A percentile compares a stretch with the other conserved stretches of the same genome.
phyloP scores from a whole-genome alignment of 2,329 filamentous ascomycete genomes.

The Setomelanomma holmii region DNA sequence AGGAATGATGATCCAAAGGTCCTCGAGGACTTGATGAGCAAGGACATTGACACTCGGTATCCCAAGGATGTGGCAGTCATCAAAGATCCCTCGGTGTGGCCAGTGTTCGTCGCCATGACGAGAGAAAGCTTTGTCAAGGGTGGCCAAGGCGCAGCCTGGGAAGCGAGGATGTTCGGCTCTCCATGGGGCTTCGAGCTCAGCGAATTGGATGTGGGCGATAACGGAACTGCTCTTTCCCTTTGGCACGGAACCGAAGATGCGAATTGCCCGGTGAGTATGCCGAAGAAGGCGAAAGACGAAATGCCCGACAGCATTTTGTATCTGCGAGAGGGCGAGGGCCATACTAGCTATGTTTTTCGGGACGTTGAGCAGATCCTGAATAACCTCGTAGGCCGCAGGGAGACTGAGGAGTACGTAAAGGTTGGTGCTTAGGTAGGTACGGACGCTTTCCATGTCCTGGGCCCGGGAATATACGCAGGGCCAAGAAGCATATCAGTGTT shows the following conservation, averaged over 20 bases:
- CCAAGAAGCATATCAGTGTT: no score
- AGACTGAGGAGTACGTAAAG: conserved; percentile 26
- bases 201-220: conserved; percentile 28
- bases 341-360: conserved; percentile 31
- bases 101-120: conserved; percentile 32
- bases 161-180: conserved; percentile 34
- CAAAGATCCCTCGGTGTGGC: conserved; percentile 27
- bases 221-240: conserved; percentile 29
- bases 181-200: conserved; percentile 44
- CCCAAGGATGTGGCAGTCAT: conserved; percentile 28
- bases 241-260: conserved; percentile 46
- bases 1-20: conserved; percentile 31
- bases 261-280: conserved; percentile 34
- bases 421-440: conserved; percentile 6
- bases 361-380: conserved; percentile 31
- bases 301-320: conserved; percentile 29
- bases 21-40: conserved; percentile 33
- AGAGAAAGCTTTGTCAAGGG: conserved; percentile 36
- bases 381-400: conserved; percentile 23
- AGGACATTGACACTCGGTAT: conserved; percentile 27
- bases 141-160: conserved; percentile 36
- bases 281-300: conserved; percentile 28
- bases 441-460: neutral
- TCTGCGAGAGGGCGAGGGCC: conserved; percentile 34
- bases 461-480: no score